Evolutionary conservation across 768 basidiomycete species (phyloP), one percentile per base, ranked within the genome.

Genomic region (Roridomyces roridus): DNA sequence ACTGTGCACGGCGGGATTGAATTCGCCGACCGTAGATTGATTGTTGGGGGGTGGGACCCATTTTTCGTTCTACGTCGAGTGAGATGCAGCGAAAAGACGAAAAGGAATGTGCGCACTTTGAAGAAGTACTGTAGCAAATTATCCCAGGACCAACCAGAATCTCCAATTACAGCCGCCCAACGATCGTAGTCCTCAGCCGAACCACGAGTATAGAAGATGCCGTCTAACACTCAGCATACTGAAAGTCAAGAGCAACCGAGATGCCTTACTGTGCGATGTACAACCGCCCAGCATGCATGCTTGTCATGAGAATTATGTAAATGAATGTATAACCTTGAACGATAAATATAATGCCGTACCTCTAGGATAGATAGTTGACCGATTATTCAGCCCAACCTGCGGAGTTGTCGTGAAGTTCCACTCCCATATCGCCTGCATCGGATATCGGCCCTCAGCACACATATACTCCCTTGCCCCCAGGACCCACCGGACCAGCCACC

Each of bases 21-120:
- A 75, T 59, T 79, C 66, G 5, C 77, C 76, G 7, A 65, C 66
- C 34, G 66, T 75, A 53, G 77, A 67, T 47, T 77, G 77, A n/a
- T 65, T 46, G 51, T 78, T 76, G 8, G 68, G 68, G 3, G 79
- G 76, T 10, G 68, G 55, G 3, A 59, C 60, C 56, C 67, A 74
- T 35, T 63, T 66, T 60, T 81, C 79, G 59, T 70, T 70, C 77
- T 79, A n/a, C n/a, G n/a, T n/a, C n/a, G n/a, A n/a, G n/a, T n/a
- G n/a, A n/a, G n/a, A n/a, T n/a, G n/a, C n/a, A n/a, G n/a, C n/a
- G n/a, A n/a, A n/a, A n/a, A n/a, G n/a, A n/a, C n/a, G n/a, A n/a
- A n/a, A n/a, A n/a, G n/a, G n/a, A n/a, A n/a, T n/a, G n/a, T n/a
- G n/a, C n/a, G n/a, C n/a, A n/a, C n/a, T n/a, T n/a, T 73, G 10